Evolutionary conservation across 306 rosid species (phyloP).

Genomic region (Medicago lupulina): DNA sequence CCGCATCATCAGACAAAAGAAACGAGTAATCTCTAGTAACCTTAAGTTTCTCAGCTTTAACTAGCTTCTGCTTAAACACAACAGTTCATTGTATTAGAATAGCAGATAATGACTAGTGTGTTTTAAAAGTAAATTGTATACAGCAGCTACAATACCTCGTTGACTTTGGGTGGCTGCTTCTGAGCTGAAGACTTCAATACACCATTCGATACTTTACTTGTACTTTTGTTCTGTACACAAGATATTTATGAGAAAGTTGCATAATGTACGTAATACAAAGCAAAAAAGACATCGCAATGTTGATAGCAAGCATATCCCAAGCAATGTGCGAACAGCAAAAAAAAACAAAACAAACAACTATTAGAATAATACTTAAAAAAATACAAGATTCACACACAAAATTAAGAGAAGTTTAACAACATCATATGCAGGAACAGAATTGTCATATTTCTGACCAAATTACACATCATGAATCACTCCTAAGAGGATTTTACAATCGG

Average conservation of each 20-base stretch:
- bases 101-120: conserved; percentile 19
- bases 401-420: neutral
- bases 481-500: neutral
- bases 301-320: conserved; percentile 16
- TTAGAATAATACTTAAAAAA: neutral
- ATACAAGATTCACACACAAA: neutral
- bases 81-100: conserved; percentile 35
- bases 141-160: conserved; percentile 60
- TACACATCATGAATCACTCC: neutral
- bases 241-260: conserved; percentile 45
- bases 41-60: conserved; percentile 74
- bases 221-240: conserved; percentile 58
- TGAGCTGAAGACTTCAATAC: conserved; percentile 53
- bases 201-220: conserved; percentile 51
- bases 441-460: neutral
- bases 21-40: conserved; percentile 91
- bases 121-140: conserved; percentile 9
- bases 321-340: neutral
- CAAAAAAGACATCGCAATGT: conserved; percentile 22
- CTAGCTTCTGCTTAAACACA: conserved; percentile 56
- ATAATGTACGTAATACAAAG: conserved; percentile 25
- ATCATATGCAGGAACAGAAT: neutral
- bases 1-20: conserved; percentile 76
- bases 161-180: conserved; percentile 53
- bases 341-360: neutral